phyloP scores from a whole-genome alignment of 805 yeast species.

The Yarrowia divulgata region DNA sequence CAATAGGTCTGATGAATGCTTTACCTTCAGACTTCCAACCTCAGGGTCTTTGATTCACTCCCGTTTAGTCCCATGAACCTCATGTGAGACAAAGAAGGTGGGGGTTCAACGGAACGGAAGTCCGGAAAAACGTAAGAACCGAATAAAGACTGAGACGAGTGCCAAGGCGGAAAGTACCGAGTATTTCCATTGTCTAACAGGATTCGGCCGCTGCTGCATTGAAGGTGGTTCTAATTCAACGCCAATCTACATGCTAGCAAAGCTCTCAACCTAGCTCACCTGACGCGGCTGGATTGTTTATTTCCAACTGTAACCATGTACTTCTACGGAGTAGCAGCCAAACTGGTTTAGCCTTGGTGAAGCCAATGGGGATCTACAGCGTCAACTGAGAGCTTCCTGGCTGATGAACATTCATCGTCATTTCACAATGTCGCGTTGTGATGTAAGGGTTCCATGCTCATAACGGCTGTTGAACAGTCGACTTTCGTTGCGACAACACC shows the following conservation, averaged over 20 bases:
- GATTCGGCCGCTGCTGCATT: neutral
- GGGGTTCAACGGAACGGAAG: neutral
- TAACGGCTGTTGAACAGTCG: neutral
- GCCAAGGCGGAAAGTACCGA: neutral
- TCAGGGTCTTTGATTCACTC: neutral
- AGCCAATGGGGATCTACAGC: no score
- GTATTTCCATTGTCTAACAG: neutral
- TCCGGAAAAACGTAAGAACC: neutral
- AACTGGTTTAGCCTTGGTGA: neutral
- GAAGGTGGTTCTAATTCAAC: neutral
- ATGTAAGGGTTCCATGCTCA: no score
- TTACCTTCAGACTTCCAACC: neutral
- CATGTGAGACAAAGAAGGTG: neutral
- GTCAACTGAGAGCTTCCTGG: no score
- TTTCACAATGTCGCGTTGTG: no score
- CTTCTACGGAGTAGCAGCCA: neutral
- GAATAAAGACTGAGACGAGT: neutral
- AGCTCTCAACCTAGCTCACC: neutral
- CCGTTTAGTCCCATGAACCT: neutral
- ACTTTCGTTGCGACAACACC: neutral
- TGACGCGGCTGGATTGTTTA: constrained; percentile 7
- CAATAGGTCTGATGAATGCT: neutral
- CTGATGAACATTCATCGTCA: no score
- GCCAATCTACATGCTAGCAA: neutral
- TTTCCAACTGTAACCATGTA: constrained; percentile 10